Evolutionary conservation across 2,329 filamentous ascomycete genomes (phyloP).

Genomic region (Aspergillus ochraceus): DNA sequence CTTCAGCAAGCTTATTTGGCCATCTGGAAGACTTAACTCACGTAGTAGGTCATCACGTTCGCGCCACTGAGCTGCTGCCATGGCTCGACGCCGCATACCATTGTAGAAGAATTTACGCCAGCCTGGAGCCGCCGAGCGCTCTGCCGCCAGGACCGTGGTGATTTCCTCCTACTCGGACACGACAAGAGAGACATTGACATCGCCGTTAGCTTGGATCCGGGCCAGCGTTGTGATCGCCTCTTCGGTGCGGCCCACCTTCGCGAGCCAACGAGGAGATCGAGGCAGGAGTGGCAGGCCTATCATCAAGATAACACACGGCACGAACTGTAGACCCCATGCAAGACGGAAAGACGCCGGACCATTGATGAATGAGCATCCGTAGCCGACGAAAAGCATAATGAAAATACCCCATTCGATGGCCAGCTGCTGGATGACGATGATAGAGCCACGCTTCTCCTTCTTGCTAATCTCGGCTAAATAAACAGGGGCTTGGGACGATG

Average conservation of each 20-base stretch:
- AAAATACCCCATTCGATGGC: conserved; percentile 71
- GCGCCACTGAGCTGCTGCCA: no score
- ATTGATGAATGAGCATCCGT: conserved; percentile 61
- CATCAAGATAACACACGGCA: conserved; percentile 60
- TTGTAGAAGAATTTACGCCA: no score
- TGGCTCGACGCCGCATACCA: no score
- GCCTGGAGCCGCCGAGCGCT: no score
- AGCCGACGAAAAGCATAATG: conserved; percentile 67
- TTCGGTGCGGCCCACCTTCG: conserved; percentile 61
- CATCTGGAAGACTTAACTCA: no score
- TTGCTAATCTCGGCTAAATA: conserved; percentile 68
- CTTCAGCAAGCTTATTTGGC: no score
- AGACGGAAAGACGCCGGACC: conserved; percentile 62
- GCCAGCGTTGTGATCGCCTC: conserved; percentile 51
- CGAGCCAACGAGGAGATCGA: conserved; percentile 65
- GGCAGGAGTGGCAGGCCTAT: conserved; percentile 53
- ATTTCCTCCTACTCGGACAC: no score
- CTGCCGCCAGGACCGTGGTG: no score
- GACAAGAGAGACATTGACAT: conserved; percentile 65
- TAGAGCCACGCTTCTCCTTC: conserved; percentile 56
- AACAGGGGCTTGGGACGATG: conserved; percentile 68
- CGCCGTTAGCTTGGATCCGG: conserved; percentile 64
- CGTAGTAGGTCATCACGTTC: no score
- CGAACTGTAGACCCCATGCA: conserved; percentile 64
- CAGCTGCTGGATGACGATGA: conserved; percentile 73